Evolutionary conservation across 164 flowering plant genomes (phyloP), one percentile per base, ranked within the genome.

Genomic region (Hamamelis virginiana): DNA sequence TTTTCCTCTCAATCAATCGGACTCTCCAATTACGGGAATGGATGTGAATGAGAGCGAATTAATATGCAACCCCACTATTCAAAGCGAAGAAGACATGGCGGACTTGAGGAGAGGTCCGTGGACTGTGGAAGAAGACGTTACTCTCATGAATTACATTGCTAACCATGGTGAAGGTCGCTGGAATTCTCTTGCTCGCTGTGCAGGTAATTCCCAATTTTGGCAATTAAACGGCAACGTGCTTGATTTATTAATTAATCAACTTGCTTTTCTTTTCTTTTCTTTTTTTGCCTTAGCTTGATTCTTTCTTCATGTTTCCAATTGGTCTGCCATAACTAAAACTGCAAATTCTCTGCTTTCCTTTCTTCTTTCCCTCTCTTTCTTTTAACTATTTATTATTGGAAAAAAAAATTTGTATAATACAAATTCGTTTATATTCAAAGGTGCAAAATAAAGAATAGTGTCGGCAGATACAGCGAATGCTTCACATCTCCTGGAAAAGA

Each of bases 81-180:
- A 57, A 27, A 68, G 69, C 19, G 80, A 82, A 62, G 78, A 79
- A 41, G 79, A 76, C 22, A 53, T 66, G 78, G 19, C 45, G 28
- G 93, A 89, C 46, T 71, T 85, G 10, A 78, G 87, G 43, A 83
- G 87, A 74, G 96, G 96, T n/a, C 87, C 91, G 8, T 91, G 96
- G 96, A 89, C 96, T 19, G 81, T 69, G 21, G 91, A 91, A 52
- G 96, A 91, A 72, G 96, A 91, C 69, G 62, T 67, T 19, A 65
- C 77, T 50, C 91, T 91, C 69, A 77, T 82, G 61, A 78, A 84
- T 79, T 84, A 81, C 85, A 83, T 91, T 69, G 64, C 80, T 53
- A 75, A 55, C 46, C 91, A 89, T 46, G 97, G 97, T 28, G 90
- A 84, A 74, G 91, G 90, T 9, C 85, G 88, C 22, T 91, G 97